Evolutionary conservation across 192 early-diverging fungal species (phyloP).

Genomic region (Neocallimastix lanati): DNA sequence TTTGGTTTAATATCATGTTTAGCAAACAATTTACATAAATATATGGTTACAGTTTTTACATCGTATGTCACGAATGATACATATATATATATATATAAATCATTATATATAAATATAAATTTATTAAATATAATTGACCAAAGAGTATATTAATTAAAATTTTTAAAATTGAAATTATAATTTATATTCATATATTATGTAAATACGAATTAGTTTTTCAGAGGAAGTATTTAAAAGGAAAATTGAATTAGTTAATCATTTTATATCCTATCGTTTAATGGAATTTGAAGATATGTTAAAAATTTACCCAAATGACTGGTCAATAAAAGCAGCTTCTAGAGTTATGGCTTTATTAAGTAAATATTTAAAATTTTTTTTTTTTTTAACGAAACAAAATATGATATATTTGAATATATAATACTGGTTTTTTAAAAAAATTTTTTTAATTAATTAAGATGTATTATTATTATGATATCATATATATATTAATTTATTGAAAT

Average conservation of each 20-base stretch:
- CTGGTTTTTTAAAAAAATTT: too few species aligned
- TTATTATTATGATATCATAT: too few species aligned
- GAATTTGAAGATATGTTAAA: slow-evolving; percentile 26
- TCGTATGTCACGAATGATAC: too few species aligned
- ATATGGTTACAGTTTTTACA: slow-evolving; percentile 67
- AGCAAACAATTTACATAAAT: slow-evolving; percentile 68
- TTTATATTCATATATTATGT: background rate
- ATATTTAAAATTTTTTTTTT: slow-evolving; percentile 1
- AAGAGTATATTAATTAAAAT: too few species aligned
- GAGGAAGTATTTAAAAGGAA: slow-evolving; percentile 42
- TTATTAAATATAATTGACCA: too few species aligned
- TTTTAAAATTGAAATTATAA: too few species aligned
- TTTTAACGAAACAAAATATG: too few species aligned
- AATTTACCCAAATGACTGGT: slow-evolving; percentile 75
- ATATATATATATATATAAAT: too few species aligned
- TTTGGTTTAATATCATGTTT: slow-evolving; percentile 69
- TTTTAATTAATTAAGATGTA: too few species aligned
- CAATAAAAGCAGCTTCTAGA: slow-evolving; percentile 58
- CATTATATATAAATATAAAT: too few species aligned
- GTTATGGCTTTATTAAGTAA: slow-evolving; percentile 76
- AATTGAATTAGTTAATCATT: slow-evolving; percentile 66
- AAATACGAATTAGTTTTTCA: slow-evolving; percentile 17
- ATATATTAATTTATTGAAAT: slow-evolving; percentile 2
- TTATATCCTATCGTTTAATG: slow-evolving; percentile 63
- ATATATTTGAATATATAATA: slow-evolving; percentile 1